Conservation (phyloP, 2,329 filamentous ascomycete species). For the Calonectria hongkongensis region DNA sequence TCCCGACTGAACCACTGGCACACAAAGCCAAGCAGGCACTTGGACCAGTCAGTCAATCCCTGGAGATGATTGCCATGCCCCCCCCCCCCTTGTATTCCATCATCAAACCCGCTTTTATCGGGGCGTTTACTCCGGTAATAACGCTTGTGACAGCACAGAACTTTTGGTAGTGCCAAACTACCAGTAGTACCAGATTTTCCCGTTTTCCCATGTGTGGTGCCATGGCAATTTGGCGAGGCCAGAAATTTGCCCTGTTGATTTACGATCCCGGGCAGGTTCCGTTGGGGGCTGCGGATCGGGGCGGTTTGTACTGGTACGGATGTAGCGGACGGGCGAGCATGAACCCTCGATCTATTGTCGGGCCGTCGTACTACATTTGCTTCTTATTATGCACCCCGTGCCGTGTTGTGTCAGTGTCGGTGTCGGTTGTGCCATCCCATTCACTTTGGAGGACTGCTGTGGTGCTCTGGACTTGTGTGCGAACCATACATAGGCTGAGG, state of each 20-base stretch:
- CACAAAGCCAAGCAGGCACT: slow-evolving; percentile 10
- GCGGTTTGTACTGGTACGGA: neutral
- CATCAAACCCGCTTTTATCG: slow-evolving; percentile 49
- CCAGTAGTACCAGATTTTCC: slow-evolving; percentile 18
- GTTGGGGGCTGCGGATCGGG: neutral
- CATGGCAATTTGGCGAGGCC: slow-evolving; percentile 19
- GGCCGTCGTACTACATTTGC: slow-evolving; percentile 1
- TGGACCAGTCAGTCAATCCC: slow-evolving; percentile 3
- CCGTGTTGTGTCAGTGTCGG: slow-evolving; percentile 30
- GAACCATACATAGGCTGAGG: slow-evolving; percentile 29
- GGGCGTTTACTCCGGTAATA: slow-evolving; percentile 46
- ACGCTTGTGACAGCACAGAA: neutral
- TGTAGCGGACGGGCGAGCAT: neutral
- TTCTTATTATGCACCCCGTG: slow-evolving; percentile 11
- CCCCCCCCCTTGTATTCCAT: slow-evolving; percentile 14
- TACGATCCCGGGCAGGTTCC: neutral
- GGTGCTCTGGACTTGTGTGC: slow-evolving; percentile 27
- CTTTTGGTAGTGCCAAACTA: slow-evolving; percentile 13
- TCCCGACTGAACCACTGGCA: neutral
- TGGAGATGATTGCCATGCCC: slow-evolving; percentile 15
- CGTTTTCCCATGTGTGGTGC: slow-evolving; percentile 30
- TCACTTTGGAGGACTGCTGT: slow-evolving; percentile 7
- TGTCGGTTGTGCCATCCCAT: slow-evolving; percentile 31
- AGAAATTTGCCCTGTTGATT: neutral
- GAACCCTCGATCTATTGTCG: neutral